Evolutionary conservation across 805 yeast genomes (phyloP), one percentile per base, ranked within the genome.

Genomic region (Metschnikowia orientalis): DNA sequence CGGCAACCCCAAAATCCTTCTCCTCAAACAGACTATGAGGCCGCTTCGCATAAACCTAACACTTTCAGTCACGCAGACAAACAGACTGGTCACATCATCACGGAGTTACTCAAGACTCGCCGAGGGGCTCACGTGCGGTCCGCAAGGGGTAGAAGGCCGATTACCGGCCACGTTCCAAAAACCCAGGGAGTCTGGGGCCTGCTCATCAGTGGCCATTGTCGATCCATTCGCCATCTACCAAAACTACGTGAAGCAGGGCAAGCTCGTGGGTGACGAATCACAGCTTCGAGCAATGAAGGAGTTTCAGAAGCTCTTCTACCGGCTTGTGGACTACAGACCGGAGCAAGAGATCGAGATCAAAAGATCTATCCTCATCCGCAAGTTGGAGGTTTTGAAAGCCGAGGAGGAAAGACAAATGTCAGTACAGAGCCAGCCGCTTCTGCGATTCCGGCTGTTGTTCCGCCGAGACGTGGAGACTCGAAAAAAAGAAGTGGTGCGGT

Each of bases 221-320:
- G 89, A 81, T 50, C 88, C 89, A 0, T 67, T 71, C 26, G 41
- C 67, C 4, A 44, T 80, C 2, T 81, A 82, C 45, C 73, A 72
- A 40, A 68, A 67, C 39, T 68, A 73, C 34, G 69, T 80, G 1
- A 47, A 60, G 1, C 59, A 63, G 27, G 85, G 85, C 2, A 36
- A 69, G 2, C 53, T 81, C 6, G 57, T 66, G 31, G 64, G 67
- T 16, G 88, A 82, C 47, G 72, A 66, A 14, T 61, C 62, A n/a
- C 89, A 77, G 50, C 57, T 74, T n/a, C 57, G 85, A 23, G 75
- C 74, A 1, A 81, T 78, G 47, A 67, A 71, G 19, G 81, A 76
- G 53, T 71, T 78, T 41, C 88, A 76, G 42, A 76, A 71, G 45
- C 57, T 77, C 9, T 79, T 77, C 47, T 59, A 67, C 35, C 58